Base-by-base conservation (phyloP, 1,139 yeast genomes). In the Saccharomyces hybrid region DNA sequence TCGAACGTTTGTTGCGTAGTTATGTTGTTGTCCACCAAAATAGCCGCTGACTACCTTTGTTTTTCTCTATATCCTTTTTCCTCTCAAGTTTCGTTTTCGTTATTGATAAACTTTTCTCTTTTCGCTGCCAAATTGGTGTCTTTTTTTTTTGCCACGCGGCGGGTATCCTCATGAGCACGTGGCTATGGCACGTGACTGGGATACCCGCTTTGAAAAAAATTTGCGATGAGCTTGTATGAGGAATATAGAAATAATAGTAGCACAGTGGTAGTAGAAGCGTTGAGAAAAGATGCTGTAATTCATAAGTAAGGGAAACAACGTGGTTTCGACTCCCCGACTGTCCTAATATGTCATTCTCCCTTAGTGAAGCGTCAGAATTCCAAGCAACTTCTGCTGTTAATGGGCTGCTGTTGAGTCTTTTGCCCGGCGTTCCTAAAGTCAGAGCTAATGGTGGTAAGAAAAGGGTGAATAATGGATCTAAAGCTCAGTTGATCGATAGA, bases 401-500 rank as follows among this genome's bases (percentile, higher is more conserved):
- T 52, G 54, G 56, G 38, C 50, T 68, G 32, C 54, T 68, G 26
- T 53, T 62, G 12, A 56, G 50, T 16, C 48, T 68, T 28, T 55
- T 68, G 42, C 71, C 71, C 4, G 71, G 70, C 34, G 61, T 64
- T 29, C 50, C 56, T 6, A 61, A 60, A 48, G 49, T 64, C 12
- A 55, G 55, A 8, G 50, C 34, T 19, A 51, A 52, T 8, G 56
- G 52, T 21, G 53, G 47, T 16, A 55, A 49, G 21, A 51, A 41
- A 28, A 54, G 51, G 9, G 46, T 24, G 19, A 28, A 53, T n/a
- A 60, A 58, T 38, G 69, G 66, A 6, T 64, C 71, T 0, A 63
- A 63, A 42, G 72, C 81, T 5, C 77, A 77, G 61, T 59, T 73
- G 44, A 72, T 78, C 53, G 73, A 73, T 56, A 64, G 68, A 26